These are phyloP conservation scores for Casuarina glauca DNA, from an alignment of 306 rosid species.

Conservation along the genomic window DNA sequence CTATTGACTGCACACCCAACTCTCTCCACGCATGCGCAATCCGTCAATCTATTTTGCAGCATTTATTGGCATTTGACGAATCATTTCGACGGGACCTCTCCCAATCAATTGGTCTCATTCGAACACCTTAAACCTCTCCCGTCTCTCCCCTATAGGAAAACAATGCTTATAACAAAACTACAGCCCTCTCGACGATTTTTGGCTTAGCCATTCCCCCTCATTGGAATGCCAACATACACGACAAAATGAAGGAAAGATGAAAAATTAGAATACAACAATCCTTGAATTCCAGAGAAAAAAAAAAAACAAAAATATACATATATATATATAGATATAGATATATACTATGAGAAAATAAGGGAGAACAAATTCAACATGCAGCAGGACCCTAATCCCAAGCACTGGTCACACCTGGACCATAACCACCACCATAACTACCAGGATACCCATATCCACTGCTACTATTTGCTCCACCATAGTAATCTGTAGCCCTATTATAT, in stretches of 20 bases:
- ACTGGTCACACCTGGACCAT: slow-evolving; percentile 59
- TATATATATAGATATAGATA: slow-evolving; percentile 34
- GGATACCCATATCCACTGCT: slow-evolving; percentile 51
- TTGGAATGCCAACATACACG: slow-evolving; percentile 1
- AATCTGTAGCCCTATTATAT: slow-evolving; percentile 47
- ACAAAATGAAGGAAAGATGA: background rate
- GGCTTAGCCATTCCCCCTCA: slow-evolving; percentile 10
- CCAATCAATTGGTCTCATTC: background rate
- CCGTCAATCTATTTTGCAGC: background rate
- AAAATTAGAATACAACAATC: slow-evolving; percentile 25
- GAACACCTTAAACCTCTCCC: slow-evolving; percentile 4
- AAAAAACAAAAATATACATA: background rate
- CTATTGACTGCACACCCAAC: no score
- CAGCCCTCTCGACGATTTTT: slow-evolving; percentile 10
- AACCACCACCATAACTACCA: slow-evolving; percentile 52
- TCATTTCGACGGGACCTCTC: background rate
- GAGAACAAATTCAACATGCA: slow-evolving; percentile 24
- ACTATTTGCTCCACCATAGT: slow-evolving; percentile 49
- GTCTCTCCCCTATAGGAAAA: background rate
- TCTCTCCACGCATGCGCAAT: background rate
- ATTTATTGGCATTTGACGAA: background rate
- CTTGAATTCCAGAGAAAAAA: slow-evolving; percentile 26
- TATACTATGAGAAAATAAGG: slow-evolving; percentile 33
- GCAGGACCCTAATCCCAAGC: slow-evolving; percentile 67
- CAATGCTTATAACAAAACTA: slow-evolving; percentile 10